Evolutionary conservation across 805 yeast species (phyloP), one percentile per base, ranked within the genome.

Genomic region (Wickerhamomyces mucosus): DNA sequence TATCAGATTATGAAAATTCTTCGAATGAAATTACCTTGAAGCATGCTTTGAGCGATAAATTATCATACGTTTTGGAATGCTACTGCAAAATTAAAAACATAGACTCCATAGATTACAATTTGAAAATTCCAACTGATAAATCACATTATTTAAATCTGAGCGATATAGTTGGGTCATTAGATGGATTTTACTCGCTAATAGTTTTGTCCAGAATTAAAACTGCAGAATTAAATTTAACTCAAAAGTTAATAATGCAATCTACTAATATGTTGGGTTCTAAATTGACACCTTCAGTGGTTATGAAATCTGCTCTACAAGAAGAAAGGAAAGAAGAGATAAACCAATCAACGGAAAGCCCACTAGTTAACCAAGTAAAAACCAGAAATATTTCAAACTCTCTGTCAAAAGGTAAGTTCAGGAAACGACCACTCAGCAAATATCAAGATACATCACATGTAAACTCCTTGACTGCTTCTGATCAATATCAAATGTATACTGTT

Each of bases 401-500:
- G 9, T 13, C 26, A 9, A 23, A 6, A 16, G 15, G 15, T 12
- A 23, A 23, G 15, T 11, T 13, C 7, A 15, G 20, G n/a, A 21
- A 21, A 20, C 21, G 23, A 13, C 25, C 24, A 21, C 15, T 33
- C 24, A 22, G 36, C 2, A 25, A 40, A n/a, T 33, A 44, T 3
- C 24, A 40, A 6, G 16, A 35, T 10, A 35, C 31, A 21, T 43
- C 36, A 22, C 35, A 36, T 4, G 54, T 40, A 29, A 44, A 22
- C 38, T 42, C 26, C 29, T 32, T 34, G 6, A 32, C 37, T 4
- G 34, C 34, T 22, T 41, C 20, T 34, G 37, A 33, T 35, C 49
- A 84, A 5, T 85, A 85, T 49, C 78, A 78, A 49, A 81, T 81
- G 46, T 89, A 86, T 71, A 77, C 73, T 13, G 94, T 89, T 0